A percentile compares a stretch with the other conserved stretches of the same genome.
Conservation (phyloP, 768 basidiomycete genomes). For the Coprinellus micaceus region DNA sequence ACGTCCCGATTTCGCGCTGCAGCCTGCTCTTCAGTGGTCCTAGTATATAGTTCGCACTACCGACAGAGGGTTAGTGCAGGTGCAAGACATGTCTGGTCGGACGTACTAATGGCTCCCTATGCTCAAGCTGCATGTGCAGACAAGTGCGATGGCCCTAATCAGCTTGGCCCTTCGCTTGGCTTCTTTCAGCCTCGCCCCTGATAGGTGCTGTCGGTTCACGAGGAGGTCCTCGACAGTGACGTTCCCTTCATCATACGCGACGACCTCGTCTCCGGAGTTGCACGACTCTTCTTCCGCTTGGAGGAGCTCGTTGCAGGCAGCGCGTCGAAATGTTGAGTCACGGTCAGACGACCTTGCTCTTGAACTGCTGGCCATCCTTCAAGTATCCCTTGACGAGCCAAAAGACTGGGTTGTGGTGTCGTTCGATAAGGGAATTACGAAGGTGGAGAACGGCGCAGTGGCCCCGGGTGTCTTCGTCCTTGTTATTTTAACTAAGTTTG, state of each 20-base stretch:
- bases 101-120: constrained; percentile 75
- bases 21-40: constrained; percentile 75
- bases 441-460: too few species aligned
- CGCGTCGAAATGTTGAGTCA: neutral
- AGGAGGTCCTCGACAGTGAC: neutral
- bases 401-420: too few species aligned
- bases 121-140: constrained; percentile 71
- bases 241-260: neutral
- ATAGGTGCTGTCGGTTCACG: neutral
- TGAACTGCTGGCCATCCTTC: neutral
- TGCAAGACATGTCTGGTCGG: neutral
- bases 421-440: too few species aligned
- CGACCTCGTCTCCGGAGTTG: neutral
- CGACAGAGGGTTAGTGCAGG: neutral
- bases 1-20: constrained; percentile 65
- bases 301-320: constrained; percentile 17
- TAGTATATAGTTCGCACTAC: constrained; percentile 70
- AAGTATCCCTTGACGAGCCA: too few species aligned
- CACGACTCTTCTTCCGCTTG: neutral
- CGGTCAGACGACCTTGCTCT: neutral
- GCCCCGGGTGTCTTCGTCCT: too few species aligned
- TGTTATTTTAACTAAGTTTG: too few species aligned
- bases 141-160: constrained; percentile 56
- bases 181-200: constrained; percentile 14
- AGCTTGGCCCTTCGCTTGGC: constrained; percentile 33